phyloP scores from a whole-genome alignment of 2,329 filamentous ascomycete species.

The Ustilaginoidea virens region DNA sequence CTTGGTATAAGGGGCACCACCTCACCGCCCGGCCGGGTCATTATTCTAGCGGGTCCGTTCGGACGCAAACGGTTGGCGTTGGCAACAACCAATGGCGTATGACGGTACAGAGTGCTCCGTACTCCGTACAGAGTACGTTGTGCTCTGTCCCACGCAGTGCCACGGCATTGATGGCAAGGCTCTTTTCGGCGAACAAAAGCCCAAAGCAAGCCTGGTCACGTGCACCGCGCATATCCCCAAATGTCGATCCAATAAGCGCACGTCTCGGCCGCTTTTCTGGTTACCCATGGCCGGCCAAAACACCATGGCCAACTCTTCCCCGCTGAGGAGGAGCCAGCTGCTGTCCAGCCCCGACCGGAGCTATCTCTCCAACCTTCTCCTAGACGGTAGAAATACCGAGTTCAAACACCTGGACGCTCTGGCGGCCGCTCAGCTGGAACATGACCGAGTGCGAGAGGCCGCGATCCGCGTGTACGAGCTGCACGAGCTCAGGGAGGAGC shows the following conservation, averaged over 20 bases:
- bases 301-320: slow-evolving; percentile 29
- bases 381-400: slow-evolving; percentile 45
- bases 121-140: no score
- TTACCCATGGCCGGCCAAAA: background rate
- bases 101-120: no score
- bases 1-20: no score
- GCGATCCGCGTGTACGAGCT: slow-evolving; percentile 33
- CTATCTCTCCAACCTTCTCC: slow-evolving; percentile 45
- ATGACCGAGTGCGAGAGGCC: slow-evolving; percentile 44
- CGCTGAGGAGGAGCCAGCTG: slow-evolving; percentile 21
- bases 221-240: background rate
- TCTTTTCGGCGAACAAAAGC: no score
- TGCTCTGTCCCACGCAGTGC: no score
- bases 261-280: background rate
- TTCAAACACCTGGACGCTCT: slow-evolving; percentile 50
- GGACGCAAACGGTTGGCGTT: no score
- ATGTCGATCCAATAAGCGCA: slow-evolving; percentile 1
- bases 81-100: no score
- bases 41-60: no score
- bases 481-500: slow-evolving; percentile 29
- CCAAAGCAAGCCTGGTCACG: no score
- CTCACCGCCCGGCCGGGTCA: no score
- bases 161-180: no score
- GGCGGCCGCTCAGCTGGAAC: slow-evolving; percentile 46
- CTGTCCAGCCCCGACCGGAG: slow-evolving; percentile 26